These are phyloP conservation scores for Helicosporidium sp. DNA, from an alignment of 139 green algal species.

Conservation along the genomic window DNA sequence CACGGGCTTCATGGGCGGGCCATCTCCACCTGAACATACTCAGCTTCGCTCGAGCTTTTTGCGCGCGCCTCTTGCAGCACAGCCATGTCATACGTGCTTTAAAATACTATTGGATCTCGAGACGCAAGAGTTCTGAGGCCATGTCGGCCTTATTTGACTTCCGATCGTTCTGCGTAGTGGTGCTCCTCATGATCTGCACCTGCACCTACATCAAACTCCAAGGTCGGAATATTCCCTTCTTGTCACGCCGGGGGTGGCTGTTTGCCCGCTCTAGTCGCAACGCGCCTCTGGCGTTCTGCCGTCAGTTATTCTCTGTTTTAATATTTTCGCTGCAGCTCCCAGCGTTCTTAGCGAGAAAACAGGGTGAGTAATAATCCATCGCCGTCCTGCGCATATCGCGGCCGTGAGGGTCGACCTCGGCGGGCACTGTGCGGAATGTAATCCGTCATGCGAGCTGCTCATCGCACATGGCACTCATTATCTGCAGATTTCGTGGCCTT, in stretches of 20 bases:
- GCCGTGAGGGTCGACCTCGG: no score
- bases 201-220: conserved; percentile 89
- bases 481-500: conserved; percentile 51
- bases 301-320: no score
- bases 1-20: no score
- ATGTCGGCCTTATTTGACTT: conserved; percentile 92
- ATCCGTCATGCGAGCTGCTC: no score
- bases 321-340: conserved; percentile 24
- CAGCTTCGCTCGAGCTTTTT: no score
- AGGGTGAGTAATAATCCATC: conserved; percentile 29
- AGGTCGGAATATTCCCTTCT: conserved; percentile 1
- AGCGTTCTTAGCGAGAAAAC: conserved; percentile 38
- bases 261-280: not conserved
- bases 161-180: conserved; percentile 67
- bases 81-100: no score
- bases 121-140: no score
- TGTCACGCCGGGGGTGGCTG: not conserved
- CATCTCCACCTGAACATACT: no score
- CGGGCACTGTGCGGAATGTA: no score
- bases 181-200: conserved; percentile 84
- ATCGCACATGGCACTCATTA: not conserved
- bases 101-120: no score
- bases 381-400: no score
- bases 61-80: conserved; percentile 1
- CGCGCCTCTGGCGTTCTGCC: not conserved